These are phyloP conservation scores for Basidiobolus meristosporus DNA, from an alignment of 371 early-diverging fungal species.

Conservation along the genomic window DNA sequence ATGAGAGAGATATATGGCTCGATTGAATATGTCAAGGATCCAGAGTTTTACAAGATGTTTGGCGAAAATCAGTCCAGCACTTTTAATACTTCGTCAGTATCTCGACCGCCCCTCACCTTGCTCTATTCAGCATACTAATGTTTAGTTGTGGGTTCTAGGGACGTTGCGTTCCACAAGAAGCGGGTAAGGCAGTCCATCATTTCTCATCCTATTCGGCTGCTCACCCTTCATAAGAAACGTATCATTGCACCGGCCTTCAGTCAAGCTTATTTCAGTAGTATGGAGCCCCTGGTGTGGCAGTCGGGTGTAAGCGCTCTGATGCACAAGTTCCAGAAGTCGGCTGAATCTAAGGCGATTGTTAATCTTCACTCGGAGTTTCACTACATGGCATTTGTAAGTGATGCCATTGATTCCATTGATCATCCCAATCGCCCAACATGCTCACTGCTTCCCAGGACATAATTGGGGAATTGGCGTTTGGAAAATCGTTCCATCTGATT, in stretches of 20 bases:
- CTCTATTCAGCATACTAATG: too few species aligned
- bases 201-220: too few species aligned
- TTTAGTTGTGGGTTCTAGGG: too few species aligned
- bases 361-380: not conserved
- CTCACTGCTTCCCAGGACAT: not conserved
- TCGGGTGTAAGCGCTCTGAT: not conserved
- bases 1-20: not conserved
- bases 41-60: not conserved
- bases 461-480: not conserved
- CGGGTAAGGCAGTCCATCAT: too few species aligned
- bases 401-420: too few species aligned
- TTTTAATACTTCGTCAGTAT: too few species aligned
- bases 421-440: too few species aligned
- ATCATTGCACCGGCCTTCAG: not conserved
- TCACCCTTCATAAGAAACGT: too few species aligned
- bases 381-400: conserved; percentile 1
- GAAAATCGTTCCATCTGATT: not conserved
- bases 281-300: not conserved
- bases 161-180: too few species aligned
- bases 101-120: too few species aligned
- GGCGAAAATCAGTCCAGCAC: too few species aligned
- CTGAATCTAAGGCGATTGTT: not conserved
- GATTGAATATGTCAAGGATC: not conserved
- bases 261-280: not conserved
- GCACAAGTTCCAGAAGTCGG: not conserved